These are phyloP conservation scores for Mytilinidion resinicola DNA, from an alignment of 495 filamentous ascomycete species.

Conservation along the genomic window DNA sequence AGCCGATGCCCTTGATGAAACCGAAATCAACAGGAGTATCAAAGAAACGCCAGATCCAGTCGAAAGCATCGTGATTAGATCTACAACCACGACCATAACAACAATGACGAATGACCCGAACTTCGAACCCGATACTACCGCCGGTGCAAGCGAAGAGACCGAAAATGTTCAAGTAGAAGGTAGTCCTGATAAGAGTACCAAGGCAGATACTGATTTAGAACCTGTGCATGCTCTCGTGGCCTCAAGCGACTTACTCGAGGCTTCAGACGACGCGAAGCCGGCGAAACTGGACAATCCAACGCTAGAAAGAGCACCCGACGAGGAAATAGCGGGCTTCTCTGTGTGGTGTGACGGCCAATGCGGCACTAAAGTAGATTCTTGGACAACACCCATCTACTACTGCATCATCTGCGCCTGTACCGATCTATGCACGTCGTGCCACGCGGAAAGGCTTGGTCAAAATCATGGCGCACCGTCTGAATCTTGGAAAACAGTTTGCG, in stretches of 20 bases:
- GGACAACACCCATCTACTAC: conserved; percentile 1
- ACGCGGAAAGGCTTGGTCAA: background rate
- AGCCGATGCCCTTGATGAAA: too few relatives aligned
- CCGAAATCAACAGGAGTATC: too few relatives aligned
- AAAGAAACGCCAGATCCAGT: too few relatives aligned
- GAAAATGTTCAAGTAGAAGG: too few relatives aligned
- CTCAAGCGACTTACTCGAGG: background rate
- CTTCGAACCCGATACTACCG: too few relatives aligned
- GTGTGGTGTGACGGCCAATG: conserved; percentile 3
- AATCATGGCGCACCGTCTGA: background rate
- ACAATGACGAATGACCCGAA: too few relatives aligned
- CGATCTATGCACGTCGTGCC: conserved; percentile 12
- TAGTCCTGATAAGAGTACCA: too few relatives aligned
- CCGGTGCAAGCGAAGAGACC: too few relatives aligned
- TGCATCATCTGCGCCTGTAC: conserved; percentile 11
- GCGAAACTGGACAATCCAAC: background rate
- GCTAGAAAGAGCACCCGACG: background rate
- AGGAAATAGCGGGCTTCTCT: background rate
- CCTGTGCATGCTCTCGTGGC: too few relatives aligned
- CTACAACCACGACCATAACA: too few relatives aligned
- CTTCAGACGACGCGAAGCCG: background rate
- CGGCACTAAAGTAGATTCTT: background rate
- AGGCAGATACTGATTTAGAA: too few relatives aligned
- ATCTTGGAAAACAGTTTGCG: conserved; percentile 13
- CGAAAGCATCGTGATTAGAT: too few relatives aligned